Evolutionary conservation across 108 stramenopile species (phyloP), one percentile per base, ranked within the genome.

Genomic region (Fragilariopsis cylindrus): DNA sequence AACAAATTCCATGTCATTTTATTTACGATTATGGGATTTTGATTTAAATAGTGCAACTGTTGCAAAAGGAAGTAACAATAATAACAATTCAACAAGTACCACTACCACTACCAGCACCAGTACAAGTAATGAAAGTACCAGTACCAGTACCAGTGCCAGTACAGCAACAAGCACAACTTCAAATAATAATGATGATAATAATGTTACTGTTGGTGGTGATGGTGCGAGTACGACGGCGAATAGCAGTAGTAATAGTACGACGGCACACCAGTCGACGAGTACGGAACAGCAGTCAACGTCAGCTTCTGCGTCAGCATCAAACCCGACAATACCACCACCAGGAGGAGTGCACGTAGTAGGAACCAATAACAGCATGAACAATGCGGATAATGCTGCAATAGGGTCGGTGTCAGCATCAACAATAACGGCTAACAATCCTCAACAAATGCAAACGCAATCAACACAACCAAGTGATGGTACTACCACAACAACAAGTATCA

Each of bases 21-120:
- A 90, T 66, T 70, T 96, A 52, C 73, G 85, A 21, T 73, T 93
- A 49, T 92, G 87, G 86, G 91, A 96, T 78, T 93, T 97, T 82
- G 81, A 88, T 73, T 46, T 87, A 12, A 4, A 18, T 5, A 41
- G 19, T 19, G 65, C 45, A 42, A 66, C 15, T 54, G 15, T 21
- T 73, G 18, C 81, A 81, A 46, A 83, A 84, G 15, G 87, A 84
- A 8, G 48, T 92, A 53, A 30, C 30, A 30, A 30, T 30, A 30
- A 30, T 30, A 30, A 30, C 30, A 56, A 78, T 67, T 75, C 82
- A 18, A 18, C 47, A 81, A 7, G 8, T 4, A 49, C 45, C 39
- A 42, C 44, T 6, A n/a, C 45, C 48, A 4, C 9, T 40, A 6
- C 30, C 43, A 13, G 12, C 12, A n/a, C 18, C 11, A n/a, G 15